A percentile compares a stretch with the other conserved stretches of the same genome.
These are phyloP conservation scores for Colletotrichum somersetense DNA, from an alignment of 2,329 filamentous ascomycete genomes.

Conservation along the genomic window DNA sequence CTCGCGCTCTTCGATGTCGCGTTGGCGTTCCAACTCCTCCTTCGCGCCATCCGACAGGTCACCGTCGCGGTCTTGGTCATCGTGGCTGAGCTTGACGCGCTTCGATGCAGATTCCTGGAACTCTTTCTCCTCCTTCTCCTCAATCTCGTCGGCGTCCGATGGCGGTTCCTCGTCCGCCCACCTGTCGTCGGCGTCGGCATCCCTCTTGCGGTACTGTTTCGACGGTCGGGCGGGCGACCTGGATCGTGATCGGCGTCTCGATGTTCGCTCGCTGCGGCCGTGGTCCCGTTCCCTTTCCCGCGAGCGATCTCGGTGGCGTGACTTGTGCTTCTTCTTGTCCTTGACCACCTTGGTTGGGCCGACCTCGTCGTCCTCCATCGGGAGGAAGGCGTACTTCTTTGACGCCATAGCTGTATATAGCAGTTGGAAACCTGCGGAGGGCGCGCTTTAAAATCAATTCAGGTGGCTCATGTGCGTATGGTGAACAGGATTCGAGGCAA, in stretches of 20 bases:
- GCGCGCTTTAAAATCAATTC: neutral
- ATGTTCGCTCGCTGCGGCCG: conserved; percentile 50
- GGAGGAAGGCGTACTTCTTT: conserved; percentile 75
- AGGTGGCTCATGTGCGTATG: neutral
- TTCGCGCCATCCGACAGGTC: conserved; percentile 72
- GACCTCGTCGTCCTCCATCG: conserved; percentile 76
- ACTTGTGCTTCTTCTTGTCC: conserved; percentile 62
- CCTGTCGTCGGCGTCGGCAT: conserved; percentile 69
- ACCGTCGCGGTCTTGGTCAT: conserved; percentile 55
- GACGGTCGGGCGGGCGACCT: conserved; percentile 53
- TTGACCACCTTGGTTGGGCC: conserved; percentile 65
- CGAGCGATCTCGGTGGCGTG: conserved; percentile 48
- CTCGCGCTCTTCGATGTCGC: conserved; percentile 80
- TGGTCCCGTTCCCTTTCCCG: conserved; percentile 56
- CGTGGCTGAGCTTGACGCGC: conserved; percentile 73
- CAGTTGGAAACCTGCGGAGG: neutral
- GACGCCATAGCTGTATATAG: conserved; percentile 56
- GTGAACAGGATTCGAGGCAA: neutral
- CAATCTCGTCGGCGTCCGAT: conserved; percentile 54
- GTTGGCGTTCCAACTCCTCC: conserved; percentile 69
- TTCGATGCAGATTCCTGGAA: conserved; percentile 79
- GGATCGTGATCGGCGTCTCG: conserved; percentile 47
- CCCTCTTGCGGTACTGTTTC: conserved; percentile 59
- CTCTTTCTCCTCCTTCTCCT: conserved; percentile 65
- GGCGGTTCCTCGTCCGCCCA: conserved; percentile 83